Evolutionary conservation across 805 yeast genomes (phyloP).

Genomic region (Candida takata): DNA sequence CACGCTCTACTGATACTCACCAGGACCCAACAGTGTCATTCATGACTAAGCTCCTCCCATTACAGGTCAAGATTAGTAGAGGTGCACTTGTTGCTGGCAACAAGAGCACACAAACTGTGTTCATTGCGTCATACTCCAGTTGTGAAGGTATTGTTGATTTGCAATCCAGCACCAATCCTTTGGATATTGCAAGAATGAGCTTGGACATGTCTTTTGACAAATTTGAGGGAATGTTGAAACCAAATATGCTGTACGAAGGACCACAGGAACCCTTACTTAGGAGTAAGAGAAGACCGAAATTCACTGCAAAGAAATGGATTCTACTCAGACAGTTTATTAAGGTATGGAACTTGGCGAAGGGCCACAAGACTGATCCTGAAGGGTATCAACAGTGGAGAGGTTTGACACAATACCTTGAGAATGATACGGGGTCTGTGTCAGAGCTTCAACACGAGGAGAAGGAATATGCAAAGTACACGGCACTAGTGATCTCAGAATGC

Average conservation of each 20-base stretch:
- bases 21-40: conserved; percentile 5
- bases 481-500: conserved; percentile 53
- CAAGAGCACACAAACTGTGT: conserved; percentile 62
- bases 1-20: background rate
- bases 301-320: conserved; percentile 3
- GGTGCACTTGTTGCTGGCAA: conserved; percentile 82
- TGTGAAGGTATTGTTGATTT: conserved; percentile 56
- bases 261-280: conserved; percentile 12
- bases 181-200: conserved; percentile 51
- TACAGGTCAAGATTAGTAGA: conserved; percentile 49
- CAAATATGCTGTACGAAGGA: conserved; percentile 59
- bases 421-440: conserved; percentile 26
- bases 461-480: conserved; percentile 81
- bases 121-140: conserved; percentile 51
- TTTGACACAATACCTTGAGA: conserved; percentile 56
- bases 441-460: conserved; percentile 34
- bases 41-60: conserved; percentile 45
- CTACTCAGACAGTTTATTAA: conserved; percentile 2
- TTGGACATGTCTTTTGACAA: conserved; percentile 40
- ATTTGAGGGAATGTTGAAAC: conserved; percentile 55
- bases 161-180: conserved; percentile 35
- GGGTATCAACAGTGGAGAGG: conserved; percentile 62
- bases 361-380: conserved; percentile 7
- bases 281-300: background rate
- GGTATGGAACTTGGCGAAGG: conserved; percentile 1